Evolutionary conservation across 169 alveolate genomes (phyloP).

Genomic region (Eimeria falciformis): DNA sequence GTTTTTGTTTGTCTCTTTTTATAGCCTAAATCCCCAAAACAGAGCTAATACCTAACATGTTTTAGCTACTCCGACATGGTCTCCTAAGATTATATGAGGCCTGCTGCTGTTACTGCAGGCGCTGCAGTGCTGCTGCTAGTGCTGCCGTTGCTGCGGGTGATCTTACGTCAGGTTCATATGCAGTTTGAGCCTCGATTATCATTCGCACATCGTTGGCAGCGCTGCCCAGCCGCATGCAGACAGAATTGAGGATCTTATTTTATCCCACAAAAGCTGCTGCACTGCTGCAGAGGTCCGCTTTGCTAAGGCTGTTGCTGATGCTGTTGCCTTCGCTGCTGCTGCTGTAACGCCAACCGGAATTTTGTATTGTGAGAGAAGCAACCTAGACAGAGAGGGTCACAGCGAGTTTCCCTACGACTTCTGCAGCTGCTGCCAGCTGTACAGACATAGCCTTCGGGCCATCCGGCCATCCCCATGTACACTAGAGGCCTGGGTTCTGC

Average conservation of each 20-base stretch:
- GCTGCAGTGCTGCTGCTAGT: neutral
- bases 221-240: neutral
- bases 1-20: too few species aligned
- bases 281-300: constrained; percentile 5
- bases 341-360: neutral
- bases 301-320: constrained; percentile 1
- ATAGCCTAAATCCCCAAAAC: too few species aligned
- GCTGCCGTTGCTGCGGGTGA: constrained; percentile 30
- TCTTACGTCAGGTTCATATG: neutral
- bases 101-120: neutral
- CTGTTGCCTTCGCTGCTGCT: neutral
- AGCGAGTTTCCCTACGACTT: too few species aligned
- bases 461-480: too few species aligned
- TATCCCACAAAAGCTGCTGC: neutral
- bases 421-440: too few species aligned
- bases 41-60: neutral
- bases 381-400: too few species aligned
- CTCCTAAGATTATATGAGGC: neutral
- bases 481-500: too few species aligned
- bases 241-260: neutral
- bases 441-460: too few species aligned
- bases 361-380: too few species aligned
- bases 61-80: neutral
- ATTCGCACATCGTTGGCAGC: neutral
- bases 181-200: neutral